Evolutionary conservation across 257 asterid species (phyloP), one percentile per base, ranked within the genome.

Genomic region (Solanum sejunctum): DNA sequence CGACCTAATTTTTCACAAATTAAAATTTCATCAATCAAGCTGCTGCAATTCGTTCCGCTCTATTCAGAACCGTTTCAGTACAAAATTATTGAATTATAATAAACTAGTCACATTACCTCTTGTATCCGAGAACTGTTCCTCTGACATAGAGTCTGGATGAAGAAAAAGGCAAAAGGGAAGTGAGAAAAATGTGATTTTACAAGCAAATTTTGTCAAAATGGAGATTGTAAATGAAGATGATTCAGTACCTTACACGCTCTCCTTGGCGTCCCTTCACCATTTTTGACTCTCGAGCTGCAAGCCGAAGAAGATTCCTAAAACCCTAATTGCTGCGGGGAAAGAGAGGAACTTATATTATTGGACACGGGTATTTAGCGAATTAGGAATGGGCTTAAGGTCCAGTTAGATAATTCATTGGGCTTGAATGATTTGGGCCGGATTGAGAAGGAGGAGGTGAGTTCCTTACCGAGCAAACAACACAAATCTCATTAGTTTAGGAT

Each of bases 191-290:
- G 12, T 52, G 49, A 51, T 16, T 15, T 26, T 2, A 12, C 7
- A 0, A 47, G 41, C 20, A 52, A 23, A 13, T 47, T 21, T 47
- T 13, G 7, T 73, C 43, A 73, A 47, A 13, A 47, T 13, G 41
- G 41, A 45, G 57, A 58, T 21, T 28, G 41, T 75, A 13, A 16
- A 0, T 52, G 49, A 52, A 77, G 13, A 26, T 78, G 23, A 49
- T 26, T 10, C 5, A 13, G 9, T 56, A 91, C 92, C 95, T 92
- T 77, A 93, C 89, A 64, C 97, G 94, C 75, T 93, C 97, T 52
- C 97, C 97, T 87, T 92, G 93, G 36, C 95, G 90, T 71, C 94
- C 95, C 91, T 92, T 93, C 81, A 90, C 96, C 92, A 92, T 92
- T 88, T 87, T 87, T 28, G 49, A 5, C 66, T 16, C 26, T 17